Evolutionary conservation across 1,284 basidiomycete genomes (phyloP).

Genomic region (Kwoniella shivajii): DNA sequence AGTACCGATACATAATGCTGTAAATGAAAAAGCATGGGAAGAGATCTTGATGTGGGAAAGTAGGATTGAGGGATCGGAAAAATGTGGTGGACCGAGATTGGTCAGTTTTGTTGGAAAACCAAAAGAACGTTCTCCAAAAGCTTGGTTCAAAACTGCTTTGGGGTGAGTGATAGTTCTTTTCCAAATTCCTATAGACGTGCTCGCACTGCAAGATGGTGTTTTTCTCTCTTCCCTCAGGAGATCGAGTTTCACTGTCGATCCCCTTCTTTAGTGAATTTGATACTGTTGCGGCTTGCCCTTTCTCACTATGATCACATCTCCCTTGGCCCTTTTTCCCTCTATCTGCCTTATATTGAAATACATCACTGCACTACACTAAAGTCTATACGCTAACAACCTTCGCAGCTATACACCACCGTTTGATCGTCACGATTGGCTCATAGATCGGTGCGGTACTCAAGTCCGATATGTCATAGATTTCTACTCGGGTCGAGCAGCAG

Average conservation of each 20-base stretch:
- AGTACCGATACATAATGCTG: constrained; percentile 98
- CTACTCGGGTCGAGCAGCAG: constrained; percentile 78
- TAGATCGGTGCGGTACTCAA: constrained; percentile 85
- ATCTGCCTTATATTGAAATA: not conserved
- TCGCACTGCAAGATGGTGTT: too few relatives aligned
- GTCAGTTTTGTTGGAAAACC: constrained; percentile 57
- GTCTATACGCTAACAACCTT: not conserved
- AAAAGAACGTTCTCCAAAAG: constrained; percentile 68
- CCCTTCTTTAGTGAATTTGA: not conserved
- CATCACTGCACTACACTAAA: too few relatives aligned
- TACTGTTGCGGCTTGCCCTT: too few relatives aligned
- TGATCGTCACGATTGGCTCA: constrained; percentile 95
- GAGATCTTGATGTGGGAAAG: constrained; percentile 89
- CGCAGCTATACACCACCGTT: constrained; percentile 87
- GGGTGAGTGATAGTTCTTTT: constrained; percentile 65
- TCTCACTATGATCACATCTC: constrained; percentile 1
- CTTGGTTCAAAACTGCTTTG: constrained; percentile 75
- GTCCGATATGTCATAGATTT: constrained; percentile 98
- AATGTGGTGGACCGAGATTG: constrained; percentile 69
- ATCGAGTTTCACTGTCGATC: not conserved
- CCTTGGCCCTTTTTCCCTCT: not conserved
- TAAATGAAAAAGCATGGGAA: constrained; percentile 94
- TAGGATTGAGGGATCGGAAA: constrained; percentile 68
- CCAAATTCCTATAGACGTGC: not conserved
- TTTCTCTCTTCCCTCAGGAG: not conserved